phyloP scores from a whole-genome alignment of 352 stramenopile genomes.

The Globisporangium cylindrosporum region DNA sequence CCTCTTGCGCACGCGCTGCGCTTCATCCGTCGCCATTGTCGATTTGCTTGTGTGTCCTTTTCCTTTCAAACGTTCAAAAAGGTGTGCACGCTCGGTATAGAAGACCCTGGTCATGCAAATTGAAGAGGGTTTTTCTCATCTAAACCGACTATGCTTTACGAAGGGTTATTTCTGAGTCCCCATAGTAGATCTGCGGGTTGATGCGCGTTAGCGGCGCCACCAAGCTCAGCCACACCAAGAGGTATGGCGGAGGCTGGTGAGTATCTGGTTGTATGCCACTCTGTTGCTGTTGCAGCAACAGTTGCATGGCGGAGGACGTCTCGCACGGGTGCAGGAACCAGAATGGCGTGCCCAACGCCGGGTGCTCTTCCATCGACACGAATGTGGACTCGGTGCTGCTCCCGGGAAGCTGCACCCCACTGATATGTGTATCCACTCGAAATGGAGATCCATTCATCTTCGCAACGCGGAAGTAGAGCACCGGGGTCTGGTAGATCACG shows the following conservation, averaged over 20 bases:
- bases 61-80: conserved; percentile 14
- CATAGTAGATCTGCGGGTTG: conserved; percentile 1
- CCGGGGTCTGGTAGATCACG: conserved; percentile 66
- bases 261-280: background rate
- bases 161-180: background rate
- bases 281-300: conserved; percentile 34
- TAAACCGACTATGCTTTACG: background rate
- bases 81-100: background rate
- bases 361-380: conserved; percentile 68
- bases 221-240: conserved; percentile 74
- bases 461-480: conserved; percentile 62
- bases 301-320: conserved; percentile 58
- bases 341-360: conserved; percentile 62
- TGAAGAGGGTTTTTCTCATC: background rate
- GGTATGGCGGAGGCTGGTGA: conserved; percentile 28
- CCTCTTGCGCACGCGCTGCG: conserved; percentile 13
- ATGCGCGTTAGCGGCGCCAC: conserved; percentile 64
- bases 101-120: background rate
- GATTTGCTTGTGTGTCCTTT: background rate
- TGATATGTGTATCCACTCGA: conserved; percentile 17
- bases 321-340: conserved; percentile 80
- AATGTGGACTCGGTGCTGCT: conserved; percentile 30
- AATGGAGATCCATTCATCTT: conserved; percentile 42
- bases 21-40: background rate
- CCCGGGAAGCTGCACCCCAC: conserved; percentile 32